Evolutionary conservation across 108 stramenopile species (phyloP), one percentile per base, ranked within the genome.

Genomic region (Conticribra weissflogii): DNA sequence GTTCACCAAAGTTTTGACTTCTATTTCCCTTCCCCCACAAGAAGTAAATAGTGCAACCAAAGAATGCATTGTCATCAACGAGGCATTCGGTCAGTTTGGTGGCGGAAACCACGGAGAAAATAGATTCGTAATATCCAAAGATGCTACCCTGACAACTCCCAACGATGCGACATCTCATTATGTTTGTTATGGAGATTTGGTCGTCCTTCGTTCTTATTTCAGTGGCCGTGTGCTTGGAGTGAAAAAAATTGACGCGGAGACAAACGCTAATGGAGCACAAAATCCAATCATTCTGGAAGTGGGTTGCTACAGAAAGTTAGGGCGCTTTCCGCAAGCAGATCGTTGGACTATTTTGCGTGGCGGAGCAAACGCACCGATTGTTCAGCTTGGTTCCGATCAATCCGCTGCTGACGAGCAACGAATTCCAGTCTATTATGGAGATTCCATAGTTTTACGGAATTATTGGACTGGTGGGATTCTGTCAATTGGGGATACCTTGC

Each of bases 391-490:
- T 32, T n/a, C 31, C 18, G 64, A 66, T 45, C 21, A 44, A 17
- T 22, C 32, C n/a, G 41, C 24, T 46, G 22, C 31, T 16, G 50
- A 34, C 31, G 27, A 34, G 72, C 25, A 53, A 14, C 58, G 72
- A 0, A 47, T 74, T 30, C 85, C 87, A 1, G 75, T 91, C 1
- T 68, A 72, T 52, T 85, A 84, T 3, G 87, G 90, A 9, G 86
- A 82, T 71, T 77, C 86, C 17, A 82, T 91, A 41, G 56, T 84
- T 36, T 57, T 91, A 51, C 82, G 83, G 18, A 84, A 88, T 76
- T 71, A 69, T 44, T 74, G 75, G 44, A 87, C 76, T 24, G 90
- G 90, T 2, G 90, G 90, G 22, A 41, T 91, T 25, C 67, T 91
- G 17, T 88, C 87, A 7, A 53, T 91, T 18, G 63, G 74, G 31